Conservation (phyloP, 768 basidiomycete genomes). For the Fistulinella prunicolor region DNA sequence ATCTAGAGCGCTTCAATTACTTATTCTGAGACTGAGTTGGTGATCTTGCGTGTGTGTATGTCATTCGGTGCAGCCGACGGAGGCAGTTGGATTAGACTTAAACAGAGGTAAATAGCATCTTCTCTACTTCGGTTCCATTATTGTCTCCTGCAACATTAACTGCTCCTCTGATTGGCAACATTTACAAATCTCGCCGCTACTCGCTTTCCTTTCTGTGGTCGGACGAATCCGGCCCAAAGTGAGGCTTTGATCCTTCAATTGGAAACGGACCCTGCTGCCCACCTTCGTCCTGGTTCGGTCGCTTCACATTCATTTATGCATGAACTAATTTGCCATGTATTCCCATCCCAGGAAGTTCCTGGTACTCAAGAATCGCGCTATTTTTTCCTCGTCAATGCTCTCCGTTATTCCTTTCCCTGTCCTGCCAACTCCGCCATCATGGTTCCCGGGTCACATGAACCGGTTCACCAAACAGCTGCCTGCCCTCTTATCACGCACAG, state of each 20-base stretch:
- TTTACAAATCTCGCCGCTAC: not conserved
- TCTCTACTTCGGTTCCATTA: constrained; percentile 3
- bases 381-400: constrained; percentile 28
- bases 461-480: constrained; percentile 79
- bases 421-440: constrained; percentile 77
- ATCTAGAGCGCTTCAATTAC: not conserved
- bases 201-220: not conserved
- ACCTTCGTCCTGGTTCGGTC: not conserved
- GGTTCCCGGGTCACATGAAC: constrained; percentile 97
- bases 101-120: constrained; percentile 24
- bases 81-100: constrained; percentile 22
- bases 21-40: not conserved
- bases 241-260: not conserved
- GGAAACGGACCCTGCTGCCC: constrained; percentile 3
- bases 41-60: not conserved
- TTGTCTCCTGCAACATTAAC: not conserved
- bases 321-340: constrained; percentile 6
- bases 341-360: constrained; percentile 11
- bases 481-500: constrained; percentile 71
- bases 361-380: constrained; percentile 2
- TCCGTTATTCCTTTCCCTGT: constrained; percentile 39
- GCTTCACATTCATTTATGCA: constrained; percentile 5
- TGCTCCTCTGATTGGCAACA: not conserved
- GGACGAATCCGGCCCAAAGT: not conserved
- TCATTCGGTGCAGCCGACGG: constrained; percentile 6